Base-by-base conservation (phyloP, 768 basidiomycete genomes). In the Rhizopogon vesiculosus region DNA sequence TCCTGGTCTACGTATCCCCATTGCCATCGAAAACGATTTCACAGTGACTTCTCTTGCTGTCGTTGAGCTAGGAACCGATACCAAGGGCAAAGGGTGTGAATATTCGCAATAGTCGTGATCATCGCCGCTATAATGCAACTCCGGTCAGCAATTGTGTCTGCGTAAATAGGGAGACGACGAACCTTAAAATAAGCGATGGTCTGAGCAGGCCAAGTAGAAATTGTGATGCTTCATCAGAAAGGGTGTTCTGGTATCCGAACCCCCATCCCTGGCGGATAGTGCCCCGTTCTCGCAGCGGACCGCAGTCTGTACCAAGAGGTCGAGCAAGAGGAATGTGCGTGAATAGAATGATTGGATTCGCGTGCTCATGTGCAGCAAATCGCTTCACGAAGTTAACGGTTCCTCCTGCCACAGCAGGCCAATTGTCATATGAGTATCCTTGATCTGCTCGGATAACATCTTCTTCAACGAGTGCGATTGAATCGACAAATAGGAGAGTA, bases 21-120 rank as follows among this genome's bases (percentile, higher is more conserved):
- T 91, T 3, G 87, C 89, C 78, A 94, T 91, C 12, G 92, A 93
- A 63, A 97, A 77, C 2, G 92, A 87, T 68, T 93, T 97, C 64
- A 98, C 82, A 0, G 92, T 90, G 18, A 95, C 78, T 72, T 98
- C 95, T 50, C 78, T 80, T 12, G 83, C 73, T 38, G 69, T 69
- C 25, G 67, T 62, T 7, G 54, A 39, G n/a, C 41, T 25, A 59
- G 56, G 22, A 38, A 60, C 41, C 8, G 54, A 29, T 29, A 62
- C 58, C 5, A 57, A 60, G 25, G 59, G 56, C 52, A 69, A 66
- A 59, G 71, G 61, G 67, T 86, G 83, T 66, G 75, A 74, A 64
- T 85, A 83, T 73, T 91, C 91, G 70, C 96, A 98, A 60, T 95
- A 93, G 64, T 98, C 96, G 67, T 97, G 94, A 65, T 98, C 94